phyloP scores from a whole-genome alignment of 129 eudicot species.

The Erigeron canadensis region DNA sequence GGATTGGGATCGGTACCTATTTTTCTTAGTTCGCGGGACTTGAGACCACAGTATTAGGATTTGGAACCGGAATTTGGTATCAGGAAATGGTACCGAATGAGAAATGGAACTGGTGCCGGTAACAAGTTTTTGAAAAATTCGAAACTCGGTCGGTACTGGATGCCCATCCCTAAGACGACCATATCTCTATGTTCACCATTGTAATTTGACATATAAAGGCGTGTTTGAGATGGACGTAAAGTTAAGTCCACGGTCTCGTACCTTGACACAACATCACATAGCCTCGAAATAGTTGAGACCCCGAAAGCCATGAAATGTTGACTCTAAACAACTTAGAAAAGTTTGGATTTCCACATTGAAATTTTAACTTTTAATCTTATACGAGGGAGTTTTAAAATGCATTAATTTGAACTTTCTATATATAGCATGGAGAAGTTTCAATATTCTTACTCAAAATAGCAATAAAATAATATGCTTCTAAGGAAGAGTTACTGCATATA shows the following conservation, averaged over 20 bases:
- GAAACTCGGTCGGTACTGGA: too few species aligned
- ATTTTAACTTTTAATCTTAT: not conserved
- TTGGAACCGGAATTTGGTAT: too few species aligned
- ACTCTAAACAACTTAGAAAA: not conserved
- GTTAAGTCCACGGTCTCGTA: not conserved
- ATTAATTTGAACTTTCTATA: slow-evolving; percentile 4
- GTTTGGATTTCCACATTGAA: not conserved
- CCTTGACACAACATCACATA: not conserved
- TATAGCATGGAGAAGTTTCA: slow-evolving; percentile 23
- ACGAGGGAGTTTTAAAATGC: not conserved
- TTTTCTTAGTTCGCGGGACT: too few species aligned
- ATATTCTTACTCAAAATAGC: slow-evolving; percentile 21
- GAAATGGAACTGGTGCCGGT: too few species aligned
- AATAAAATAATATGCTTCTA: slow-evolving; percentile 23
- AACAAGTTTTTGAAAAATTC: too few species aligned
- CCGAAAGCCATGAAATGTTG: not conserved
- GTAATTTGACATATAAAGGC: too few species aligned
- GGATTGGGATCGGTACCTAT: too few species aligned
- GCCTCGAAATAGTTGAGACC: not conserved
- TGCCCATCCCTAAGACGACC: too few species aligned
- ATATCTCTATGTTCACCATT: too few species aligned
- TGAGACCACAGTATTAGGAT: too few species aligned
- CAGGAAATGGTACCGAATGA: too few species aligned
- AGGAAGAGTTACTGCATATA: slow-evolving; percentile 27
- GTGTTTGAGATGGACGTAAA: too few species aligned